Percentiles rank a stretch among this genome's conserved stretches.
phyloP scores from a whole-genome alignment of 768 basidiomycete species.

The Daedaleopsis sinensis region DNA sequence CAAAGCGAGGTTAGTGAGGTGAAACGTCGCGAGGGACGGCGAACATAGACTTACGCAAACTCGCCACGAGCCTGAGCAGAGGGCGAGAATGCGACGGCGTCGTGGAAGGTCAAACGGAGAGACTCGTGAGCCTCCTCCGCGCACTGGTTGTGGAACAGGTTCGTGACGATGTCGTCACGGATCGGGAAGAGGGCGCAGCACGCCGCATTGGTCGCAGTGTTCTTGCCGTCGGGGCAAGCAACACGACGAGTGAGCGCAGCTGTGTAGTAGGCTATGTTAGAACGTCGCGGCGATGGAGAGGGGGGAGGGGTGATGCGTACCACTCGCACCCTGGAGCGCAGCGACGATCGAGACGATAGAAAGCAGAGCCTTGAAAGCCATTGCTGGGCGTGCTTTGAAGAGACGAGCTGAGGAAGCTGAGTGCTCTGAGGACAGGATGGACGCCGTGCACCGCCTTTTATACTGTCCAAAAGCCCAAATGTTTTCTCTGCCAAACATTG shows the following conservation, averaged over 20 bases:
- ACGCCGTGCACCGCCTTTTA: background rate
- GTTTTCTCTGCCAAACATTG: background rate
- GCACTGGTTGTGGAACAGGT: conserved; percentile 1
- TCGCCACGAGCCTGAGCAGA: background rate
- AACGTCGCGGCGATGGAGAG: too few relatives aligned
- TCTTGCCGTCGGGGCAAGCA: background rate
- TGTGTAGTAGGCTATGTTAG: background rate
- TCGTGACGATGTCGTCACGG: background rate
- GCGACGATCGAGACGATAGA: conserved; percentile 17
- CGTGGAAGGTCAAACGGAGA: background rate
- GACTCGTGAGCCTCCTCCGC: background rate
- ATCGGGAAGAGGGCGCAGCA: background rate
- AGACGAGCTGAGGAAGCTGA: background rate
- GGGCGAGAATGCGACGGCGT: background rate
- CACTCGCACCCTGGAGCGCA: conserved; percentile 10
- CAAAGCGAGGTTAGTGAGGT: too few relatives aligned
- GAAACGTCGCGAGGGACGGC: too few relatives aligned
- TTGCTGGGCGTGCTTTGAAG: conserved; percentile 5
- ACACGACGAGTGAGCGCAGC: background rate
- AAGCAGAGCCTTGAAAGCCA: conserved; percentile 20
- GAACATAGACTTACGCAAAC: background rate
- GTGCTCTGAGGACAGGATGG: background rate
- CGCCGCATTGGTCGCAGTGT: background rate
- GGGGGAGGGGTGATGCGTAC: background rate
- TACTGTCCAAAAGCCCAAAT: background rate